A percentile compares a stretch with the other conserved stretches of the same genome.
These are phyloP conservation scores for Rhizopus arrhizus DNA, from an alignment of 371 early-diverging fungal genomes.

Conservation along the genomic window DNA sequence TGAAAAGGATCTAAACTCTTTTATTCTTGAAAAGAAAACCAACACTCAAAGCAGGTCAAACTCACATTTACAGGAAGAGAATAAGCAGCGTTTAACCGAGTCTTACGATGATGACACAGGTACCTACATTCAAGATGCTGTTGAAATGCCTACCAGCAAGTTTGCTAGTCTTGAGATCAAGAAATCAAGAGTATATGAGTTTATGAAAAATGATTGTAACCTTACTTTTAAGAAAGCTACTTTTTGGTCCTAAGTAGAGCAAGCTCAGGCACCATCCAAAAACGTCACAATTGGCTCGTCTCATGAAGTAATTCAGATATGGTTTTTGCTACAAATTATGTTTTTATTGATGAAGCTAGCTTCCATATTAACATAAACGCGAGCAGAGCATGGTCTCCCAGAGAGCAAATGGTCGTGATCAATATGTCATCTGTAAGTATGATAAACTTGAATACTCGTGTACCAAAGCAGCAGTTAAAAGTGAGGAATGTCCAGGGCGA, in stretches of 20 bases:
- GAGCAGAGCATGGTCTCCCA: background rate
- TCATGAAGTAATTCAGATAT: constrained; percentile 1
- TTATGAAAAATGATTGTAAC: background rate
- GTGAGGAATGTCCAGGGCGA: background rate
- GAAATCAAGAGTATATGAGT: constrained; percentile 3
- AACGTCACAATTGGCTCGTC: background rate
- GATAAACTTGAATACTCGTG: background rate
- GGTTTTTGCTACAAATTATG: constrained; percentile 1
- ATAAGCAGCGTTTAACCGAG: background rate
- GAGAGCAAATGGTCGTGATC: background rate
- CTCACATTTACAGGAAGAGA: background rate
- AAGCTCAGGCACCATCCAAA: no score
- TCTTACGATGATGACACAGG: background rate
- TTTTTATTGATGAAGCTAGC: constrained; percentile 11
- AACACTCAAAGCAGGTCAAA: background rate
- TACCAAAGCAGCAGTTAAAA: background rate
- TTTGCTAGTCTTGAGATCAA: constrained; percentile 5
- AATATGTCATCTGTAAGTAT: background rate
- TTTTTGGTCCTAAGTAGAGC: no score
- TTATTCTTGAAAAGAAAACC: background rate
- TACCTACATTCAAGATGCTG: background rate
- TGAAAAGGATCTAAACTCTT: background rate
- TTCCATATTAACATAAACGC: constrained; percentile 1
- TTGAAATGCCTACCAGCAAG: background rate
- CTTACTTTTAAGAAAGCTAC: no score